phyloP scores from a whole-genome alignment of 192 early-diverging fungal species.

The Mortierella claussenii region DNA sequence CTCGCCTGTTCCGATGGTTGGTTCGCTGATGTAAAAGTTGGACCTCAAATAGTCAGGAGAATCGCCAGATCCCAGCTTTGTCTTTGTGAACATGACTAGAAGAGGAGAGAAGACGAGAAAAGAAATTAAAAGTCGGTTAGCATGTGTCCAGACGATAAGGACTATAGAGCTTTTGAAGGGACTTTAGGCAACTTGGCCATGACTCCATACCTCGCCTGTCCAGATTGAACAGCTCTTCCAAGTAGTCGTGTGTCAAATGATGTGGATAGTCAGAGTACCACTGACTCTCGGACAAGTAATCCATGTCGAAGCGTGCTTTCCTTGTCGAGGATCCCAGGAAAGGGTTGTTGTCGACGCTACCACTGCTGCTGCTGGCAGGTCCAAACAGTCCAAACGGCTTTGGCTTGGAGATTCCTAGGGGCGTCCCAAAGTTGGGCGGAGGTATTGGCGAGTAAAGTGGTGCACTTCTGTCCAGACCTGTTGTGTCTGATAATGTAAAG shows the following conservation, averaged over 20 bases:
- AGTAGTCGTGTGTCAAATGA: constrained; percentile 38
- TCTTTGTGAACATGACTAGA: constrained; percentile 23
- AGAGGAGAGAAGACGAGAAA: background rate
- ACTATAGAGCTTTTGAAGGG: too few relatives aligned
- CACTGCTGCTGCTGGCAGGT: background rate
- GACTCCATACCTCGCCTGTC: constrained; percentile 30
- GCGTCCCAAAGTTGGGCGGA: constrained; percentile 35
- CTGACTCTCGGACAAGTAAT: constrained; percentile 48
- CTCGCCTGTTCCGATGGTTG: constrained; percentile 78
- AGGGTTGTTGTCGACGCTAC: constrained; percentile 29
- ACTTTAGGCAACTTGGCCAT: background rate
- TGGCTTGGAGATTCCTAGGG: constrained; percentile 22
- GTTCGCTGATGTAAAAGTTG: constrained; percentile 71
- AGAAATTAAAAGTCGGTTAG: too few relatives aligned
- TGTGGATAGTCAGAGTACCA: constrained; percentile 53
- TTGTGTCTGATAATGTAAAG: constrained; percentile 9
- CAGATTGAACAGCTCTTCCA: constrained; percentile 39
- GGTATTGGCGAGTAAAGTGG: constrained; percentile 20
- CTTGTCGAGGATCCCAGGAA: constrained; percentile 30
- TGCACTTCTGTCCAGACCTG: constrained; percentile 1
- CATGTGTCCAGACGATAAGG: too few relatives aligned
- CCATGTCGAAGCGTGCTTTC: constrained; percentile 34
- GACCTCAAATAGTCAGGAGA: constrained; percentile 74
- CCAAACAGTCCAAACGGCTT: constrained; percentile 5
- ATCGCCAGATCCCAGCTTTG: constrained; percentile 24